Evolutionary conservation across 768 basidiomycete species (phyloP).

Genomic region (Suillus bovinus): DNA sequence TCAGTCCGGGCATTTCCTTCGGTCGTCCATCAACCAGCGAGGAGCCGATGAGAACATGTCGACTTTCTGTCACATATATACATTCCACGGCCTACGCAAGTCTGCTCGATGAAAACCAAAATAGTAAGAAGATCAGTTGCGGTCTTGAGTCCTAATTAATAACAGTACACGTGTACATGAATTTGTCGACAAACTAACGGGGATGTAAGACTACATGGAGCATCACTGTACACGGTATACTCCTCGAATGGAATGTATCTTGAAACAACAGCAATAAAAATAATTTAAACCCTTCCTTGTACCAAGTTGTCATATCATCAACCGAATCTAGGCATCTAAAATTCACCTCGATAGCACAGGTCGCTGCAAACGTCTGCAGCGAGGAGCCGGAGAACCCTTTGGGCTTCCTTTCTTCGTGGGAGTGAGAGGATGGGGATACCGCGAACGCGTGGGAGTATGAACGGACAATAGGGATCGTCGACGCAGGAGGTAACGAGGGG

Average conservation of each 20-base stretch:
- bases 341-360: constrained; percentile 9
- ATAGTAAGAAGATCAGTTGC: not conserved
- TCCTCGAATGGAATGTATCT: constrained; percentile 6
- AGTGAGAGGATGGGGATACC: constrained; percentile 18
- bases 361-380: constrained; percentile 6
- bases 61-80: no score
- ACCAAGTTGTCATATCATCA: not conserved
- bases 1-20: no score
- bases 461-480: constrained; percentile 25
- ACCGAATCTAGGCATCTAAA: not conserved
- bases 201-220: constrained; percentile 6
- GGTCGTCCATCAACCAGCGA: no score
- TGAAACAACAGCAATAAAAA: constrained; percentile 38
- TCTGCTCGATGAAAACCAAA: not conserved
- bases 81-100: not conserved
- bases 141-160: not conserved
- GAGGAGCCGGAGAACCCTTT: constrained; percentile 18
- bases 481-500: constrained; percentile 30
- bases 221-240: not conserved
- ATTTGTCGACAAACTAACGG: not conserved
- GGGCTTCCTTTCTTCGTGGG: constrained; percentile 14
- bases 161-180: not conserved
- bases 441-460: constrained; percentile 18
- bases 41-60: no score
- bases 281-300: constrained; percentile 6